Evolutionary conservation across 177 flowering plant species (phyloP).

Genomic region (Telopea speciosissima): DNA sequence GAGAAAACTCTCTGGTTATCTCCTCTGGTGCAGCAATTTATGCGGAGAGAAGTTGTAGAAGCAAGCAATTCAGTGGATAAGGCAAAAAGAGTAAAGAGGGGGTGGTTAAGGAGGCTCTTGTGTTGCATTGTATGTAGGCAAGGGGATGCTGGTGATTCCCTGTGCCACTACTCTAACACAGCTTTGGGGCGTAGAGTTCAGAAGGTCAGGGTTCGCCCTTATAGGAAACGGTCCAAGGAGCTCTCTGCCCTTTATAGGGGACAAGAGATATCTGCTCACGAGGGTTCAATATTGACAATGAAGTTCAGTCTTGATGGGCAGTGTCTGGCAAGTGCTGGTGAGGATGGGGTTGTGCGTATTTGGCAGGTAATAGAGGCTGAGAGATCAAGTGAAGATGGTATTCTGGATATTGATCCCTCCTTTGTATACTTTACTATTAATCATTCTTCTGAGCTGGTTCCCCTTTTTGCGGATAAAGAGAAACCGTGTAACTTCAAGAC

Average conservation of each 20-base stretch:
- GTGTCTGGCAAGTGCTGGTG: conserved; percentile 79
- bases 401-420: conserved; percentile 41
- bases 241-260: conserved; percentile 57
- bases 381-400: conserved; percentile 30
- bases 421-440: conserved; percentile 43
- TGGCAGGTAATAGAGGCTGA: conserved; percentile 73
- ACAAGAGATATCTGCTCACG: conserved; percentile 79
- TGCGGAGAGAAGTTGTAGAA: conserved; percentile 25
- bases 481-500: conserved; percentile 29
- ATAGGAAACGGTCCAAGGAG: conserved; percentile 54
- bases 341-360: conserved; percentile 70
- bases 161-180: conserved; percentile 6
- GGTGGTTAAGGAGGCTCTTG: conserved; percentile 49
- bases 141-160: conserved; percentile 15
- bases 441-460: conserved; percentile 38
- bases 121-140: conserved; percentile 32
- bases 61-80: conserved; percentile 15
- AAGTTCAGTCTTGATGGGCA: conserved; percentile 82
- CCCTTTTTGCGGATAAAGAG: conserved; percentile 40
- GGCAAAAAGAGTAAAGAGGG: conserved; percentile 32
- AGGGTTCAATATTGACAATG: conserved; percentile 72
- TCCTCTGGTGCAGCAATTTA: conserved; percentile 27
- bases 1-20: conserved; percentile 39
- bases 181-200: conserved; percentile 13
- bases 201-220: conserved; percentile 41